phyloP scores from a whole-genome alignment of 495 filamentous ascomycete genomes.

The Clavariopsis aquatica region DNA sequence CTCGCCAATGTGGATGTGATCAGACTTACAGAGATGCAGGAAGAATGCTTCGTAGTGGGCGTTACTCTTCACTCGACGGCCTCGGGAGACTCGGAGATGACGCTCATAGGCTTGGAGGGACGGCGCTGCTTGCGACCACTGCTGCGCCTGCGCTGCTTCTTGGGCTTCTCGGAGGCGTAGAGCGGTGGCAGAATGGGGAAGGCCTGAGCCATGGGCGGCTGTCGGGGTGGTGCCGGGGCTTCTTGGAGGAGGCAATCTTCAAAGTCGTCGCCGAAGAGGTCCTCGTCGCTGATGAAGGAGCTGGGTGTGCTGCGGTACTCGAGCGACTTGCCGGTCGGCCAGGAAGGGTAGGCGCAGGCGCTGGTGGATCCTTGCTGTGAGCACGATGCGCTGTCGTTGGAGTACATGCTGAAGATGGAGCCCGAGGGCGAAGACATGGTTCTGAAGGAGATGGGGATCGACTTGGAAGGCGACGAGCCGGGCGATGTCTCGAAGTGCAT shows the following conservation, averaged over 20 bases:
- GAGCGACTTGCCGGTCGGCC: slow-evolving; percentile 41
- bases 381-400: background rate
- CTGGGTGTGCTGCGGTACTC: slow-evolving; percentile 27
- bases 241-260: slow-evolving; percentile 39
- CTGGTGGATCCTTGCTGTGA: slow-evolving; percentile 9
- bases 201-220: slow-evolving; percentile 34
- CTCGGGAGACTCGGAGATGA: slow-evolving; percentile 40
- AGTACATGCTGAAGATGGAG: slow-evolving; percentile 34
- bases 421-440: slow-evolving; percentile 30
- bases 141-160: slow-evolving; percentile 40
- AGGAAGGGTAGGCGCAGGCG: slow-evolving; percentile 41
- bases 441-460: slow-evolving; percentile 36
- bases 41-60: background rate
- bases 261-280: slow-evolving; percentile 45
- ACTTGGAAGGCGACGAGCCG: slow-evolving; percentile 35
- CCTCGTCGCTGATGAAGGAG: slow-evolving; percentile 47
- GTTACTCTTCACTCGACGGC: slow-evolving; percentile 31
- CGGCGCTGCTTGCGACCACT: slow-evolving; percentile 38
- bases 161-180: slow-evolving; percentile 40
- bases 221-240: slow-evolving; percentile 44
- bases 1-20: slow-evolving; percentile 29
- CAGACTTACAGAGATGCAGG: slow-evolving; percentile 31
- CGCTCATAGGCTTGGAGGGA: slow-evolving; percentile 42
- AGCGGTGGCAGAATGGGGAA: slow-evolving; percentile 44
- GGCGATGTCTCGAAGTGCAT: slow-evolving; percentile 42